phyloP scores from a whole-genome alignment of 2,329 filamentous ascomycete species.

The Gyromitra esculenta region DNA sequence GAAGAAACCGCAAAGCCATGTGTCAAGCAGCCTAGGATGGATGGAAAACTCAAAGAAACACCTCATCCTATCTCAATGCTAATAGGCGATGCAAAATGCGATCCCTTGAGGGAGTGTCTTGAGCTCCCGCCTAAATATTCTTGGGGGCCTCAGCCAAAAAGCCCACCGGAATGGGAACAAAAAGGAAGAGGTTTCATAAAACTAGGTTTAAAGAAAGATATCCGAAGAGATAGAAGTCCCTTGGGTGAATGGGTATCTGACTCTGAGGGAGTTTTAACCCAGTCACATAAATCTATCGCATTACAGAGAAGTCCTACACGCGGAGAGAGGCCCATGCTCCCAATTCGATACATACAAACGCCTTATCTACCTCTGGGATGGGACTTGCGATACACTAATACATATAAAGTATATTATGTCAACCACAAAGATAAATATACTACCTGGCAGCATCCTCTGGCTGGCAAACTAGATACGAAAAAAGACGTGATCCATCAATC shows the following conservation, averaged over 20 bases:
- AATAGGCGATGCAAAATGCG: background rate
- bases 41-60: background rate
- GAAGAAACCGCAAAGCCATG: background rate
- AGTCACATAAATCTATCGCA: background rate
- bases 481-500: background rate
- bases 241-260: slow-evolving; percentile 9
- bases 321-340: slow-evolving; percentile 28
- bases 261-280: background rate
- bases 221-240: slow-evolving; percentile 13
- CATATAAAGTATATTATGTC: slow-evolving; percentile 29
- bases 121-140: slow-evolving; percentile 20
- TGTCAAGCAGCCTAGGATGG: background rate
- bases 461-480: background rate
- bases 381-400: slow-evolving; percentile 27
- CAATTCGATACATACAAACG: background rate
- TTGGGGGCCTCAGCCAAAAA: slow-evolving; percentile 27
- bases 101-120: background rate
- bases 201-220: background rate
- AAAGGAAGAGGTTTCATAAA: slow-evolving; percentile 4
- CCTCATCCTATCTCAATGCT: background rate
- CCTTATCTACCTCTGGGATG: slow-evolving; percentile 13
- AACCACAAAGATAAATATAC: slow-evolving; percentile 30
- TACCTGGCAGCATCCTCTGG: slow-evolving; percentile 25
- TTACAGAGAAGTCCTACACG: slow-evolving; percentile 1
- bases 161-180: slow-evolving; percentile 21